Percentiles rank a stretch among this genome's conserved stretches.
These are phyloP conservation scores for Flagelloscypha sp. DNA, from an alignment of 768 basidiomycete species.

Conservation along the genomic window DNA sequence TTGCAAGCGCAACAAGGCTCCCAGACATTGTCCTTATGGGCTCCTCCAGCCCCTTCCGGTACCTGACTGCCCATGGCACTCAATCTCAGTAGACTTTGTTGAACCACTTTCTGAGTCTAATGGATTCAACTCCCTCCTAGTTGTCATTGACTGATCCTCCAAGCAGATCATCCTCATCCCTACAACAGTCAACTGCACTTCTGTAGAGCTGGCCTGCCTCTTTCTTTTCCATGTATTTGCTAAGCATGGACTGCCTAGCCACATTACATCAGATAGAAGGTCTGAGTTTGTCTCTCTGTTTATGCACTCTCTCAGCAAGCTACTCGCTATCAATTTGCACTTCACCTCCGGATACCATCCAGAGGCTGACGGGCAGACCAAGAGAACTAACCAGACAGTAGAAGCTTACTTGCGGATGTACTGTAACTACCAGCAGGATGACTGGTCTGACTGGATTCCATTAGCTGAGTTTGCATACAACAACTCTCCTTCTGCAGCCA, in stretches of 20 bases:
- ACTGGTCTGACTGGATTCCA: slow-evolving; percentile 16
- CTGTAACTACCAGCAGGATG: slow-evolving; percentile 13
- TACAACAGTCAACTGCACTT: slow-evolving; percentile 9
- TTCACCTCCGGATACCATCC: slow-evolving; percentile 17
- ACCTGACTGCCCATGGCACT: slow-evolving; percentile 18
- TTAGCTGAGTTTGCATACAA: slow-evolving; percentile 20
- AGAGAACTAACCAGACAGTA: slow-evolving; percentile 14
- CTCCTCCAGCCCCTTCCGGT: slow-evolving; percentile 16
- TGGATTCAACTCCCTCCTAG: slow-evolving; percentile 10
- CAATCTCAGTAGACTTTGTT: slow-evolving; percentile 25
- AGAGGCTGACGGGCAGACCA: slow-evolving; percentile 9
- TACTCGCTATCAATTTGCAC: slow-evolving; percentile 9
- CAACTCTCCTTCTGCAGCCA: slow-evolving; percentile 12
- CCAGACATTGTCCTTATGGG: slow-evolving; percentile 15
- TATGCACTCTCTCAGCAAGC: slow-evolving; percentile 4
- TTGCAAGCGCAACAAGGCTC: slow-evolving; percentile 15
- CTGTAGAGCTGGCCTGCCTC: slow-evolving; percentile 13
- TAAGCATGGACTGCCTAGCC: slow-evolving; percentile 4
- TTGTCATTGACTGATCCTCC: slow-evolving; percentile 21
- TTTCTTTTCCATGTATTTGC: slow-evolving; percentile 14
- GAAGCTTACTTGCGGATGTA: slow-evolving; percentile 15
- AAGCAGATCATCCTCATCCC: slow-evolving; percentile 27
- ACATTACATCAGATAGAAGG: slow-evolving; percentile 9
- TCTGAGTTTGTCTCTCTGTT: slow-evolving; percentile 6
- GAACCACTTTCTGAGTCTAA: slow-evolving; percentile 14